Percentiles rank a stretch among this genome's conserved stretches.
These are phyloP conservation scores for Byssoonygena ceratinophila DNA, from an alignment of 2,329 filamentous ascomycete species.

Conservation along the genomic window DNA sequence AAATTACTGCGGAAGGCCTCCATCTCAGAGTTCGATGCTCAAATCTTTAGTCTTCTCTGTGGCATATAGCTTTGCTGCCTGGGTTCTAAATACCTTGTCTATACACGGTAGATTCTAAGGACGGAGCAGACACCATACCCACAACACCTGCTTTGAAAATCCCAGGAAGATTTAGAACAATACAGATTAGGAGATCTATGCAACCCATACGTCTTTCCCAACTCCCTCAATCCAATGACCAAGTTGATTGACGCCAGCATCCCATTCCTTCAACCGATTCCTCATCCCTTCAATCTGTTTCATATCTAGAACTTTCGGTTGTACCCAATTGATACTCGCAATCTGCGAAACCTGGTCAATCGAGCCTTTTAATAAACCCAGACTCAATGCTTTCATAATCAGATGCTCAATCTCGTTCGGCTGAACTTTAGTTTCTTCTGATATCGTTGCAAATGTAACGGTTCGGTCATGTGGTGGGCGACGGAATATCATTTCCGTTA, in stretches of 20 bases:
- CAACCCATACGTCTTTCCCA: conserved; percentile 92
- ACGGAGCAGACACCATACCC: no score
- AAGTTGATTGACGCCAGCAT: conserved; percentile 86
- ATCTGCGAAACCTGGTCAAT: conserved; percentile 95
- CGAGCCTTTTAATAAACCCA: conserved; percentile 78
- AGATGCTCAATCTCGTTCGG: conserved; percentile 91
- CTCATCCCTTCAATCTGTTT: conserved; percentile 91
- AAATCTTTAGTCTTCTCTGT: no score
- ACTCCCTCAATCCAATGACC: conserved; percentile 94
- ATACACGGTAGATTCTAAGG: no score
- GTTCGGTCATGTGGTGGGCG: conserved; percentile 89
- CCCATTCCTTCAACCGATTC: conserved; percentile 80
- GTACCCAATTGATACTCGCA: conserved; percentile 95
- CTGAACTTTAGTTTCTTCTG: conserved; percentile 82
- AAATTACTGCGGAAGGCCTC: no score
- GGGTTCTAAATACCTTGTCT: no score
- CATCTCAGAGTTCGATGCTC: no score
- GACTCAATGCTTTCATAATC: conserved; percentile 96
- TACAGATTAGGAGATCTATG: conserved; percentile 36
- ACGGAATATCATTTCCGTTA: conserved; percentile 93
- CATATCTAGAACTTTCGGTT: conserved; percentile 95
- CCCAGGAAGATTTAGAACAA: not conserved
- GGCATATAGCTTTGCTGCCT: no score
- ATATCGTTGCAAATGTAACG: conserved; percentile 83
- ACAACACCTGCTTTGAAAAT: no score